These are phyloP conservation scores for Alloteropsis angusta DNA, from an alignment of 202 grass and related monocot genomes.

Conservation along the genomic window DNA sequence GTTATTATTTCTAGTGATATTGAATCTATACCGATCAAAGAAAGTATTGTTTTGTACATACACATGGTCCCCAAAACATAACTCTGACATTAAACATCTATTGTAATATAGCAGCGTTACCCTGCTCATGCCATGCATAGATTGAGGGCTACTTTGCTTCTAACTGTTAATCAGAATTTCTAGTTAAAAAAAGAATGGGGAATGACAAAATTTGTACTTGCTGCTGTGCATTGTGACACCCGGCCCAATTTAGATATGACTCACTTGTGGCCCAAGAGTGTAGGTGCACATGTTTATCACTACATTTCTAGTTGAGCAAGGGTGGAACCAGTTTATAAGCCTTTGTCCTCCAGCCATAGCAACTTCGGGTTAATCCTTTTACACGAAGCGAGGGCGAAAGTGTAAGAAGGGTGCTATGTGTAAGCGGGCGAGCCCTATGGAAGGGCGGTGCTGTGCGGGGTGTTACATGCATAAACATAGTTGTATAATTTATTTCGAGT, in stretches of 20 bases:
- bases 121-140: not conserved
- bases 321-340: too few species aligned
- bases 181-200: not conserved
- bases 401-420: too few species aligned
- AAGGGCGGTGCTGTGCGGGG: too few species aligned
- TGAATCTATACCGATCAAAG: not conserved
- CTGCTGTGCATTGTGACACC: not conserved
- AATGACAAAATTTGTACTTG: not conserved
- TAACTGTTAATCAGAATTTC: not conserved
- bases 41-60: not conserved
- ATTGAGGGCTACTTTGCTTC: not conserved
- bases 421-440: too few species aligned
- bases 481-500: not conserved
- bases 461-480: not conserved
- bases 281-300: too few species aligned
- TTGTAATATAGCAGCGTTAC: not conserved
- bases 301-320: too few species aligned
- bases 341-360: too few species aligned
- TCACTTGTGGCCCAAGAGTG: too few species aligned
- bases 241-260: too few species aligned
- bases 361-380: too few species aligned
- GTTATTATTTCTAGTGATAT: not conserved
- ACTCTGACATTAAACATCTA: not conserved
- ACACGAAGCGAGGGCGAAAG: too few species aligned
- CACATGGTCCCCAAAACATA: not conserved